Base-by-base conservation (phyloP, 768 basidiomycete species). In the Rhodocollybia butyracea region DNA sequence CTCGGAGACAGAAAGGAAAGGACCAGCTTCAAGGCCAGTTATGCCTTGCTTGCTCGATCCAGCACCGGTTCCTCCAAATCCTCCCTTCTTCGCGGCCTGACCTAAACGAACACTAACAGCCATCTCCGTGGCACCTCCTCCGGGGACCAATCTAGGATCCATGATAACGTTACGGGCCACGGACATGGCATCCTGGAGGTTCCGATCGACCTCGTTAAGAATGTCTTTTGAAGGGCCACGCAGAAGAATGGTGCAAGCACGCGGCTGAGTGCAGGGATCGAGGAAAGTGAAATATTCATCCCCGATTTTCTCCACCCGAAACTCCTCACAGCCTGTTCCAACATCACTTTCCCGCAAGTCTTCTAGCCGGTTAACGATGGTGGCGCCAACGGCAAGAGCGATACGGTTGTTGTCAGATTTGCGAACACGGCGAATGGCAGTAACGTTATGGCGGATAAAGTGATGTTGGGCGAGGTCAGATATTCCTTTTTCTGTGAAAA, bases 331-430 rank as follows among this genome's bases (percentile, higher is more conserved):
- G 52, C 86, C 75, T 1, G 92, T 95, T 17, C 97, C 97, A 45
- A 99, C 80, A 64, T 98, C 97, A 1, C 84, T 71, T 63, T 96
- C 96, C 21, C 94, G 84, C 32, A 99, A 78, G 68, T 98, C 96
- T 66, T 99, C 97, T 21, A 94, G 79, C 15, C 95, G 85, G 73
- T 98, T 98, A 58, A 99, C 92, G 70, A 99, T 98, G 29, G 94
- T 98, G 1, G 92, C 96, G 22, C 94, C 94, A 36, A 91, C 87
- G 1, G 94, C 95, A 24, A 97, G 87, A 0, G 97, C 97, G 60
- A 98, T 91, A 42, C 97, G 91, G 73, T 98, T 99, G 77, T 98
- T 98, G 71, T 99, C 97, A 3, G 94, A 94, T 72, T 98, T 99
- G 67, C 97, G 88, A 10, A 98, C 94, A n/a, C 97, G 89, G 39